Conservation (phyloP, 1,284 basidiomycete genomes). For the Cutaneotrichosporon daszewskae region DNA sequence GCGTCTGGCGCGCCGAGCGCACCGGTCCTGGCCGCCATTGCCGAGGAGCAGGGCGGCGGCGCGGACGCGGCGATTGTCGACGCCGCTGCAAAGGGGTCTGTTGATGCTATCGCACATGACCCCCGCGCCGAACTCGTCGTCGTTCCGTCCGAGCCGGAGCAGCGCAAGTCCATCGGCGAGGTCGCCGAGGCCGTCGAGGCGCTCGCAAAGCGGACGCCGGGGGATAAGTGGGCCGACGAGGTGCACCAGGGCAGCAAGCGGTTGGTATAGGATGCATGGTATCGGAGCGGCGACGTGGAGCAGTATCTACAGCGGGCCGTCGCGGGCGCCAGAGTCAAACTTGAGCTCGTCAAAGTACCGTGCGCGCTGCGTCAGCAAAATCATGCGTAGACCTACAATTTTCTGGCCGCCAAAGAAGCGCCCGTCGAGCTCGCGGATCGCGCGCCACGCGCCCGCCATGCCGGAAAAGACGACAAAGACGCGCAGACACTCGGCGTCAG, state of each 20-base stretch:
- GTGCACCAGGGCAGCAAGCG: conserved; percentile 6
- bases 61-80: not conserved
- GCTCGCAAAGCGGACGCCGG: no score
- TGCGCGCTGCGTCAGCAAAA: conserved; percentile 50
- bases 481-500: conserved; percentile 62
- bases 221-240: conserved; percentile 2
- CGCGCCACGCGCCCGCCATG: conserved; percentile 88
- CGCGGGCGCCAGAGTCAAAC: conserved; percentile 49
- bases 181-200: no score
- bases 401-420: conserved; percentile 80
- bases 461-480: conserved; percentile 82
- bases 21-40: not conserved
- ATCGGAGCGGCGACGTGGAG: no score
- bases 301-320: conserved; percentile 32
- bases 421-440: conserved; percentile 81
- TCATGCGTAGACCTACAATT: conserved; percentile 51
- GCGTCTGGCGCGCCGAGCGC: not conserved
- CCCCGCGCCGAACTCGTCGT: no score
- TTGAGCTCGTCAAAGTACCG: conserved; percentile 69
- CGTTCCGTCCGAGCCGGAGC: not conserved
- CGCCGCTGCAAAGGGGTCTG: no score
- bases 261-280: no score
- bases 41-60: not conserved
- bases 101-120: no score
- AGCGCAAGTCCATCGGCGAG: not conserved